Evolutionary conservation across 192 early-diverging fungal genomes (phyloP).

Genomic region (Backusella liffmaniae): DNA sequence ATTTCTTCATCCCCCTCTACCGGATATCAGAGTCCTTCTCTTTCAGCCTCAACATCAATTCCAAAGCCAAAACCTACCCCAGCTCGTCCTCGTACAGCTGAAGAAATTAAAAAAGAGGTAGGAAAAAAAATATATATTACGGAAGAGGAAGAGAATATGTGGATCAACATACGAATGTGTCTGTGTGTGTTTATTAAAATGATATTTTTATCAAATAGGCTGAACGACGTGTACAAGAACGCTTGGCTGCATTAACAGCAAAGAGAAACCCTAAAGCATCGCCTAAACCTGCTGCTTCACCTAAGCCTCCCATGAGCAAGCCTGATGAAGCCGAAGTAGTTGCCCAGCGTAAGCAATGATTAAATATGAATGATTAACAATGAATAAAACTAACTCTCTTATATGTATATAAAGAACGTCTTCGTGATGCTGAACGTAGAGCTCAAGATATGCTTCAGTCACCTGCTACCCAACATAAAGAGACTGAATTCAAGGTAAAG

Average conservation of each 20-base stretch:
- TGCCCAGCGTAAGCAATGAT: constrained; percentile 24
- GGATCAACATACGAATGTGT: not conserved
- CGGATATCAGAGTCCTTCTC: not conserved
- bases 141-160: not conserved
- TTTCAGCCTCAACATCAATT: not conserved
- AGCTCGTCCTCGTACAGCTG: constrained; percentile 30
- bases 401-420: constrained; percentile 26
- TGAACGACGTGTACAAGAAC: constrained; percentile 37
- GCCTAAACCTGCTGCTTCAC: not conserved
- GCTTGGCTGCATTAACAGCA: constrained; percentile 29
- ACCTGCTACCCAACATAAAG: constrained; percentile 33
- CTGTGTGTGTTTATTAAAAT: not conserved
- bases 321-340: constrained; percentile 26
- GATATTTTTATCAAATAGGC: constrained; percentile 7
- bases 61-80: constrained; percentile 12
- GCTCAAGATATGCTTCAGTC: constrained; percentile 41
- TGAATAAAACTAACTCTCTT: not conserved
- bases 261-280: constrained; percentile 16
- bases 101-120: constrained; percentile 40
- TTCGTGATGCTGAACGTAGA: constrained; percentile 32
- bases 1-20: constrained; percentile 1
- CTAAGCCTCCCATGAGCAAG: constrained; percentile 16
- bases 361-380: not conserved
- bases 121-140: not conserved
- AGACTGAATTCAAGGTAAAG: constrained; percentile 28